Evolutionary conservation across 352 stramenopile species (phyloP), one percentile per base, ranked within the genome.

Genomic region (Thraustochytrium sp.): DNA sequence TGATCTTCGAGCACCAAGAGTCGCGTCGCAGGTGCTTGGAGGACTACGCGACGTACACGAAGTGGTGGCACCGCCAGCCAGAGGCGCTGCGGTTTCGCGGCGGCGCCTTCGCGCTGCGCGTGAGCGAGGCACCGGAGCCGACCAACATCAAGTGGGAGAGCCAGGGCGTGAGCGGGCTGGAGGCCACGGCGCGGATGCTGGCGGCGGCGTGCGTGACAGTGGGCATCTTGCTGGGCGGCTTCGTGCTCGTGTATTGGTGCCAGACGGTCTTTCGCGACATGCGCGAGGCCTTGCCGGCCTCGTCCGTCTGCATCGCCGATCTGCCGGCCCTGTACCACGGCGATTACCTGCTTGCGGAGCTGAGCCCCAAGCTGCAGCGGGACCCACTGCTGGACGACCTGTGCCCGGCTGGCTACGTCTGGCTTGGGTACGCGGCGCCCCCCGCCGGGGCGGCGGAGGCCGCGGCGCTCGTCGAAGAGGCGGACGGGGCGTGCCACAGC

Each of bases 81-180:
- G 37, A 26, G 54, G 55, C 76, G 18, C 56, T 84, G 18, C 76
- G 46, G 13, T 76, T 84, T 38, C 26, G 59, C 9, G 46, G 56
- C 29, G 63, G 63, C 40, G 26, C n/a, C 18, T 76, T 56, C 68
- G 68, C 87, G 1, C 64, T 95, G 18, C 86, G 86, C 16, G 89
- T 95, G 0, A 38, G 76, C 1, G 59, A 87, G 13, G 91, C 91
- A 0, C 90, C 90, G 0, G 91, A 95, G 65, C 91, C 91, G 31
- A 93, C 90, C 1, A 94, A 95, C 56, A 94, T 95, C 56, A 85
- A 94, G 59, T 95, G 91, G 91, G 91, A 95, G 73, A 95, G 94
- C 68, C 86, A 94, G 0, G 91, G 54, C 21, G 72, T 68, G 5
- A 3, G 11, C n/a, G 0, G 8, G 2, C 9, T 51, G 8, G 48